Evolutionary conservation across 2,329 filamentous ascomycete genomes (phyloP), one percentile per base, ranked within the genome.

Genomic region (Penicillium vulpinum): DNA sequence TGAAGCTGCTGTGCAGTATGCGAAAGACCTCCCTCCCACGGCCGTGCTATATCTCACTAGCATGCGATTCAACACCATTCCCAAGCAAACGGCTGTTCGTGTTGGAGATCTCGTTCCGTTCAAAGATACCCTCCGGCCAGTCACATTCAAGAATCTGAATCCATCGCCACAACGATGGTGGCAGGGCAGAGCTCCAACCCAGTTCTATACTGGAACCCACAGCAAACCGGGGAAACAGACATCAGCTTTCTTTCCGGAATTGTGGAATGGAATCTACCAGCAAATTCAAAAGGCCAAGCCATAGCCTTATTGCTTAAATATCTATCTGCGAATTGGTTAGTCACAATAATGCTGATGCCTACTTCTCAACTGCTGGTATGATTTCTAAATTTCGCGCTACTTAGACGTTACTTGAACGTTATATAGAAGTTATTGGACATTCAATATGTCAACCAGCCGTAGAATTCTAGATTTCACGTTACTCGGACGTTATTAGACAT

Each of bases 11-110:
- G 59, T 76, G 40, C 70, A 75, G 56, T 81, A 79, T 62, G 73
- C 76, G 0, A 74, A 75, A 52, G 75, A 75, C 39, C 65, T 81
- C 4, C 79, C 79, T 1, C 69, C 72, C 7, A 76, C 74, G 10
- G 77, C 78, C 7, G 73, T 69, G 9, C 57, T 81, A 21, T 75
- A 74, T 41, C 68, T 81, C 50, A 77, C 75, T 36, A 81, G 77
- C 2, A 79, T 79, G 71, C 74, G 75, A 35, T 73, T 76, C 54
- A 78, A 75, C 6, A 75, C 75, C 1, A 74, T 79, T 48, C 75
- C 77, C 0, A 72, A 74, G 13, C 68, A 72, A 24, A 75, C 77
- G 0, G 68, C 73, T n/a, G 75, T 79, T 45, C 72, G 70, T 18
- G 39, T 81, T n/a, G 70, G 71, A 15, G 75, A 80, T 52, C 67